These are phyloP conservation scores for Nicotiana knightiana DNA, from an alignment of 257 asterid genomes.

Conservation along the genomic window DNA sequence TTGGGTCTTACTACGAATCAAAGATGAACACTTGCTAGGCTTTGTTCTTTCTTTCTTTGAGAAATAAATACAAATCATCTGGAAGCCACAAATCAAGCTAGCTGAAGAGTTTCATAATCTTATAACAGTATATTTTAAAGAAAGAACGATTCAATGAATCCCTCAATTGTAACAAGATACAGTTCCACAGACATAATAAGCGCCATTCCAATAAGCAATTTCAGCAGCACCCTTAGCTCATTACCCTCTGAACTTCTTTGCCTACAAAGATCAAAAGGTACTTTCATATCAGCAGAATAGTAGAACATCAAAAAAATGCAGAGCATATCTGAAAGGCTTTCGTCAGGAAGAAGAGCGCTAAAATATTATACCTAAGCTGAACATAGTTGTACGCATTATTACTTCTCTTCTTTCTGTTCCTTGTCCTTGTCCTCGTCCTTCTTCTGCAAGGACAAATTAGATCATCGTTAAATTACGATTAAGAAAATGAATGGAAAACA, in stretches of 20 bases:
- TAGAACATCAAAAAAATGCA: background rate
- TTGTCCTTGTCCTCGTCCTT: constrained; percentile 60
- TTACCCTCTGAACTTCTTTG: background rate
- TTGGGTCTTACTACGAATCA: background rate
- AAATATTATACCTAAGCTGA: background rate
- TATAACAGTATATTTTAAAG: background rate
- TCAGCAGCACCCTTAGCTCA: background rate
- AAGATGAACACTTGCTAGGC: background rate
- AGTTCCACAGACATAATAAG: background rate
- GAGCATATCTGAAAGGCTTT: background rate
- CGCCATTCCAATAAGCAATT: background rate
- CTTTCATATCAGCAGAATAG: background rate
- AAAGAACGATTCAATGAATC: background rate
- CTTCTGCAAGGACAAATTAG: constrained; percentile 30
- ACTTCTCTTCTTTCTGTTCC: constrained; percentile 55
- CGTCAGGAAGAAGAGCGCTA: background rate
- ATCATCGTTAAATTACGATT: background rate
- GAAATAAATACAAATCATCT: background rate
- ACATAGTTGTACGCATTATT: constrained; percentile 18
- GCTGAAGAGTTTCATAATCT: background rate
- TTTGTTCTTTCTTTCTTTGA: background rate
- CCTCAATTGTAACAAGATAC: background rate
- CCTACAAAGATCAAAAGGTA: background rate
- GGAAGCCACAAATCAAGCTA: background rate
- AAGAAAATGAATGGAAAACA: background rate